Percentiles rank a stretch among this genome's conserved stretches.
phyloP scores from a whole-genome alignment of 441 rosid species.

The Manihot esculenta region DNA sequence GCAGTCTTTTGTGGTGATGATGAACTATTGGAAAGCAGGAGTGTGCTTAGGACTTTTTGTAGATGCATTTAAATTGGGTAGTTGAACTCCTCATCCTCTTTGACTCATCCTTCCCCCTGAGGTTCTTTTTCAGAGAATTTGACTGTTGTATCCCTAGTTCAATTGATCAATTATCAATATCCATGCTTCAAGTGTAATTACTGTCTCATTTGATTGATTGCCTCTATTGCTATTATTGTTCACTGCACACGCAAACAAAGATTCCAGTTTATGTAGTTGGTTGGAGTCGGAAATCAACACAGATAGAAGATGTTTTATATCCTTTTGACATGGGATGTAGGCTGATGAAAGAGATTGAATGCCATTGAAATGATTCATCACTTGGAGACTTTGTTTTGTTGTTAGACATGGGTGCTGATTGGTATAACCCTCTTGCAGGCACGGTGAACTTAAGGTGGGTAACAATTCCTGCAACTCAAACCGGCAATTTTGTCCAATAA shows the following conservation, averaged over 20 bases:
- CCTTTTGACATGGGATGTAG: not conserved
- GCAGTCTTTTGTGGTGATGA: slow-evolving; percentile 68
- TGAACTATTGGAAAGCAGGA: slow-evolving; percentile 97
- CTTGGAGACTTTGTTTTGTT: no score
- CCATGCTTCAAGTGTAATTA: not conserved
- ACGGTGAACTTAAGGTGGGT: no score
- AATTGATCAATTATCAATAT: no score
- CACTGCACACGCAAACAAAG: not conserved
- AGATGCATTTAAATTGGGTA: slow-evolving; percentile 94
- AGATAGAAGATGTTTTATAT: not conserved
- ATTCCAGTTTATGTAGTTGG: not conserved
- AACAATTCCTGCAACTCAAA: no score
- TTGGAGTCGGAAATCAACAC: not conserved
- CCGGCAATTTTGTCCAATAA: no score
- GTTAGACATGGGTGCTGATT: no score
- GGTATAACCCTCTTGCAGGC: no score
- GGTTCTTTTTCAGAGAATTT: not conserved
- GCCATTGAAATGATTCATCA: not conserved
- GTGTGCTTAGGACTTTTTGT: slow-evolving; percentile 95
- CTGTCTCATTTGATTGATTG: not conserved
- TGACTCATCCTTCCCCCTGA: not conserved
- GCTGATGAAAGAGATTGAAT: not conserved
- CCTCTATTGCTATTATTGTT: not conserved
- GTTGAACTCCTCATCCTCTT: slow-evolving; percentile 33
- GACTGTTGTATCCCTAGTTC: not conserved